Percentiles rank a stretch among this genome's conserved stretches.
These are phyloP conservation scores for Paradendryphiella salina DNA, from an alignment of 2,329 filamentous ascomycete genomes.

Conservation along the genomic window DNA sequence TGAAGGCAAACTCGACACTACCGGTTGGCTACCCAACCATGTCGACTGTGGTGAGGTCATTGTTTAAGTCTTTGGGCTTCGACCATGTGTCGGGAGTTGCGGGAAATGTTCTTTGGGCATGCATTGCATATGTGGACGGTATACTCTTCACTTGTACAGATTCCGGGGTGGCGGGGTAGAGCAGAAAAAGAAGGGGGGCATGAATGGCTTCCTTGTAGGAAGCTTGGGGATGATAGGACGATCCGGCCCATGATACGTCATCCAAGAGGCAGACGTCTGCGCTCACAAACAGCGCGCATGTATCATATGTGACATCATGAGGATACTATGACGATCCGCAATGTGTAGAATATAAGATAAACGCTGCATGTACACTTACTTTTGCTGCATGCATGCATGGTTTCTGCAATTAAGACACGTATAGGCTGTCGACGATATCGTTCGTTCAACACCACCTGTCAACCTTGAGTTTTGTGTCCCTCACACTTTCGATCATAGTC, in stretches of 20 bases:
- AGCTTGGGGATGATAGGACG: slow-evolving; percentile 3
- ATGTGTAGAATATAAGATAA: slow-evolving; percentile 18
- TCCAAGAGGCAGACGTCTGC: neutral
- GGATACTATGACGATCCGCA: slow-evolving; percentile 14
- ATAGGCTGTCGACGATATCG: no score
- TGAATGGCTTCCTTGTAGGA: neutral
- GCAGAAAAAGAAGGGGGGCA: neutral
- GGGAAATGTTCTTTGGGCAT: slow-evolving; percentile 10
- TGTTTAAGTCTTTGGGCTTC: slow-evolving; percentile 34
- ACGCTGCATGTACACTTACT: slow-evolving; percentile 11
- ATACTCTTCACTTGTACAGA: slow-evolving; percentile 25
- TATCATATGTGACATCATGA: slow-evolving; percentile 28
- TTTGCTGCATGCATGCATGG: neutral
- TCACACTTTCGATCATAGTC: no score
- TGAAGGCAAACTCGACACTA: slow-evolving; percentile 42
- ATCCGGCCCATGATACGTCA: slow-evolving; percentile 1
- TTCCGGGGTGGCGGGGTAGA: slow-evolving; percentile 2
- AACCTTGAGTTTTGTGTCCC: no score
- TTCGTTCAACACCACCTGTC: no score
- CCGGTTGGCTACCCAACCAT: slow-evolving; percentile 58
- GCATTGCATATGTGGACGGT: slow-evolving; percentile 13
- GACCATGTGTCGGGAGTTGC: slow-evolving; percentile 26
- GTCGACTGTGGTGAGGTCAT: slow-evolving; percentile 63
- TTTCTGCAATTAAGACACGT: no score
- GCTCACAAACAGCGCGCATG: slow-evolving; percentile 13